Conservation (phyloP, 164 flowering plant genomes). For the Vitis riparia region DNA sequence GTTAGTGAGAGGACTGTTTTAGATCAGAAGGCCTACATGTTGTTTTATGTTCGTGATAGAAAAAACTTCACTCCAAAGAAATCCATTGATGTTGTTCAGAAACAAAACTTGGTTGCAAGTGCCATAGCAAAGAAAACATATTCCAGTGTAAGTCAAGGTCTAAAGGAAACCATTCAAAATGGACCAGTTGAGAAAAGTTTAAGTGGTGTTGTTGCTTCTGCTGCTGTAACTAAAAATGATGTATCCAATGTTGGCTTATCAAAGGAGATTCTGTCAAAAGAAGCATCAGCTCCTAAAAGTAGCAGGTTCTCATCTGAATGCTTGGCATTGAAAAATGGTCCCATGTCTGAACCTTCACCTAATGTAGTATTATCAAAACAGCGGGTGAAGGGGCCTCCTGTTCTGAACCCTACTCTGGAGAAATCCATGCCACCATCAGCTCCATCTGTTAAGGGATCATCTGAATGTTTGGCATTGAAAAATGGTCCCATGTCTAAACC, state of each 20-base stretch:
- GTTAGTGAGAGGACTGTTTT: conserved; percentile 72
- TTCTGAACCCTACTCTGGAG: conserved; percentile 4
- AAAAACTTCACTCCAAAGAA: conserved; percentile 41
- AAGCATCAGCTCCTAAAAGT: conserved; percentile 17
- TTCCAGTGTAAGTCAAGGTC: conserved; percentile 12
- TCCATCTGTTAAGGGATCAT: background rate
- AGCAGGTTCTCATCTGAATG: conserved; percentile 11
- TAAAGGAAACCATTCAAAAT: conserved; percentile 28
- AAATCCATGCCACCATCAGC: conserved; percentile 7
- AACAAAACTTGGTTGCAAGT: conserved; percentile 33
- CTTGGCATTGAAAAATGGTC: conserved; percentile 4
- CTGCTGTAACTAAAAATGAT: conserved; percentile 11
- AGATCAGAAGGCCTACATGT: conserved; percentile 95
- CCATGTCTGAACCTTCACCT: conserved; percentile 7
- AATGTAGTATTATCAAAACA: conserved; percentile 10
- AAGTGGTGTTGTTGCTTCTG: conserved; percentile 17
- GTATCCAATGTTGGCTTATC: conserved; percentile 6
- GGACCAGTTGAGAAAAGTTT: conserved; percentile 19
- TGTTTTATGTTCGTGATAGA: conserved; percentile 85
- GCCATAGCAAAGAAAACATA: conserved; percentile 19
- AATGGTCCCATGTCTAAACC: background rate
- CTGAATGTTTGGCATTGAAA: background rate
- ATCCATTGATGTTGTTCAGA: conserved; percentile 30
- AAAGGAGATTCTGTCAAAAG: conserved; percentile 17
- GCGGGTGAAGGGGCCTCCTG: conserved; percentile 8